Evolutionary conservation across 306 rosid genomes (phyloP), one percentile per base, ranked within the genome.

Genomic region (Quercus aquifolioides): DNA sequence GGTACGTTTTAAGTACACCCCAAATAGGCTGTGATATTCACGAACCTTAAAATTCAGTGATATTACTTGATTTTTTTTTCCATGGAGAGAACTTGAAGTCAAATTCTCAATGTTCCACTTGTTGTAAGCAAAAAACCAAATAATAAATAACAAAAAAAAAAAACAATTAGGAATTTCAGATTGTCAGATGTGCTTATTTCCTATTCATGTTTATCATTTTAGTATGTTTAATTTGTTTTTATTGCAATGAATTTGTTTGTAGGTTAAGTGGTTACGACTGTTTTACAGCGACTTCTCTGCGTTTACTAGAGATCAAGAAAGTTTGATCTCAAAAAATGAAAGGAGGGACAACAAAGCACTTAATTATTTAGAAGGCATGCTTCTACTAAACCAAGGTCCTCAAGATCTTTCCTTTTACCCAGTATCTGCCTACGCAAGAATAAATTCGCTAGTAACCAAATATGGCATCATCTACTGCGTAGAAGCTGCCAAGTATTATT

Each of bases 251-350:
- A 23, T 5, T 35, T 30, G 5, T 4, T 76, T 79, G 85, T 85
- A 94, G 99, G 98, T 79, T 33, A 90, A 88, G 79, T 91, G 98
- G 98, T 55, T 91, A 5, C 80, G 87, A 13, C 73, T 93, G 76
- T 55, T 93, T 33, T 96, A 93, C 93, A 76, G 30, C 2, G 70
- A 91, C 59, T 96, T 96, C 77, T 52, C 87, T 46, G 59, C 79
- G 6, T 86, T 96, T 82, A 65, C 91, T 19, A 59, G 62, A 26
- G 99, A 96, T 74, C 99, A 93, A 90, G 92, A 96, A 64, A 77
- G 1, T 68, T 78, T 96, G 74, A 91, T 90, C 74, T 80, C 90
- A 49, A 33, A 25, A 18, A 73, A 81, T 21, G 84, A 81, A 41
- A 80, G 38, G 51, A 71, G 75, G 26, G 80, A 80, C 28, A 77